Evolutionary conservation across 352 stramenopile genomes (phyloP), one percentile per base, ranked within the genome.

Genomic region (Phytophthora multivora): DNA sequence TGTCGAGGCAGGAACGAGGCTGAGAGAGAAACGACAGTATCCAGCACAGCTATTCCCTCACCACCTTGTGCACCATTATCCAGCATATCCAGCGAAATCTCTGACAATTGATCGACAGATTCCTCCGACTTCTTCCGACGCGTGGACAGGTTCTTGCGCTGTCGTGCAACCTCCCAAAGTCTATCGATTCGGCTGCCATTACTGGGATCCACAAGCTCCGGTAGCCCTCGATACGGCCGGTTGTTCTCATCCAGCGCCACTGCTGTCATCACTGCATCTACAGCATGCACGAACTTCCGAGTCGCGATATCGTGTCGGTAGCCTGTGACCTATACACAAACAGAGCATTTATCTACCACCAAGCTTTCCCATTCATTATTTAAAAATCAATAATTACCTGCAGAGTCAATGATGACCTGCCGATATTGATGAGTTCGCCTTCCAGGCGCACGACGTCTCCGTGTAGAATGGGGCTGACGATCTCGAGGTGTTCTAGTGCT

Each of bases 181-280:
- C 63, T 49, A 12, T 67, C 38, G 30, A 62, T 77, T 45, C 77
- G 51, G 8, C 73, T 63, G 0, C 46, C 50, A 12, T 52, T 26
- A 13, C 74, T 63, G 4, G 63, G 41, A 46, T 80, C 68, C 11
- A 75, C 69, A n/a, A 84, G 54, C 16, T 51, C 40, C 2, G 75
- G 75, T 2, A 84, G 55, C 6, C 66, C 59, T 18, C 60, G 63
- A 18, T 64, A 56, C 26, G 72, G 46, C 0, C 67, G 66, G 5
- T 61, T 64, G 30, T 80, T 75, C 39, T 63, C 61, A 46, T 81
- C 70, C 52, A 81, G 75, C 5, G 75, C 75, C 33, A 84, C 75
- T 54, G 81, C 72, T 13, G 75, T 81, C 38, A 84, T 71, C 43
- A 84, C 74, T 8, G 72, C 71, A 16, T 66, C 69, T 54, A 79